These are phyloP conservation scores for Arachnomyces sp. DNA, from an alignment of 2,329 filamentous ascomycete genomes.

Conservation along the genomic window DNA sequence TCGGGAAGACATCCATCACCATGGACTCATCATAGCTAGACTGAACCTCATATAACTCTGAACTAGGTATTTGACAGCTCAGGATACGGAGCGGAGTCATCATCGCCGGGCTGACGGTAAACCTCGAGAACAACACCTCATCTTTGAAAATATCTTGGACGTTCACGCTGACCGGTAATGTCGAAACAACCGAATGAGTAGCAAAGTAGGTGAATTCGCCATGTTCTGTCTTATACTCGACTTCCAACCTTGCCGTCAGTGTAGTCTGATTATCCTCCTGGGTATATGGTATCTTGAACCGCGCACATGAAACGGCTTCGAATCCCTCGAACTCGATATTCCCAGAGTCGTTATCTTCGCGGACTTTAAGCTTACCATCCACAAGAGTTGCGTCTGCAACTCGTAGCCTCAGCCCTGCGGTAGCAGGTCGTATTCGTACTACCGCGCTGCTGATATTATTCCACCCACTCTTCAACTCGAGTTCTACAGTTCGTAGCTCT, in stretches of 20 bases:
- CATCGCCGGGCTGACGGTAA: constrained; percentile 78
- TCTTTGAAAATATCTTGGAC: constrained; percentile 95
- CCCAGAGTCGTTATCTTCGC: constrained; percentile 38
- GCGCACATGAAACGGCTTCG: constrained; percentile 22
- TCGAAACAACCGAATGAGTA: constrained; percentile 58
- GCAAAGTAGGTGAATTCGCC: constrained; percentile 60
- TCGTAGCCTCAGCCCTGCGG: constrained; percentile 52
- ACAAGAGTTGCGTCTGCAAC: constrained; percentile 43
- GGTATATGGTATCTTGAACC: constrained; percentile 67
- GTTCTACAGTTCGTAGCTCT: constrained; percentile 66
- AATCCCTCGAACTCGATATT: constrained; percentile 37
- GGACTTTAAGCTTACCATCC: constrained; percentile 35
- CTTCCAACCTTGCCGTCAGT: constrained; percentile 67
- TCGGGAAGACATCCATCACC: constrained; percentile 62
- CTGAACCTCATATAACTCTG: constrained; percentile 54
- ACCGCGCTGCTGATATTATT: constrained; percentile 52
- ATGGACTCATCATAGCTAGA: constrained; percentile 39
- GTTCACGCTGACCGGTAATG: constrained; percentile 83
- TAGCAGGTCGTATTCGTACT: constrained; percentile 50
- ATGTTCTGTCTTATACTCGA: constrained; percentile 61
- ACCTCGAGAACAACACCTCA: constrained; percentile 72
- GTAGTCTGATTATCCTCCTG: constrained; percentile 67
- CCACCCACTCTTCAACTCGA: constrained; percentile 66
- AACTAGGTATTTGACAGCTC: constrained; percentile 62
- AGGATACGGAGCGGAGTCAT: constrained; percentile 67